phyloP scores from a whole-genome alignment of 805 yeast species.

The Maudiozyma bulderi region DNA sequence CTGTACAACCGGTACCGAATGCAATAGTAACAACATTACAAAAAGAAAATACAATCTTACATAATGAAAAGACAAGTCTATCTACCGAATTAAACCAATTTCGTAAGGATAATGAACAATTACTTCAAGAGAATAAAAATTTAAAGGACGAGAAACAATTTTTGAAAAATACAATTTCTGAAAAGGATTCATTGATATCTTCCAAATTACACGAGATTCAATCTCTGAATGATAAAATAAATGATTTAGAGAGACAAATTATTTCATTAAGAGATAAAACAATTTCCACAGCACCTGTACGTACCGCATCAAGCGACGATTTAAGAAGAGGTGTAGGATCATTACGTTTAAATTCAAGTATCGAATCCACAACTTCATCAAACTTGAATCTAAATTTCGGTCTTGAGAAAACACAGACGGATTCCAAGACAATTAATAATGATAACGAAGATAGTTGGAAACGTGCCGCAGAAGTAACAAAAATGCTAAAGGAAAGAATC shows the following conservation, averaged over 20 bases:
- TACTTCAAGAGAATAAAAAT: constrained; percentile 10
- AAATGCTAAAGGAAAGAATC: constrained; percentile 74
- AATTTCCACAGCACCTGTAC: background rate
- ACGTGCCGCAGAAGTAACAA: constrained; percentile 83
- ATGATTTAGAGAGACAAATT: constrained; percentile 13
- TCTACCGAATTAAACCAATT: background rate
- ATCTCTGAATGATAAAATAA: constrained; percentile 15
- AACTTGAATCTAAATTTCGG: background rate
- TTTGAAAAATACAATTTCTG: constrained; percentile 2
- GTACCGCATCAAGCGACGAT: constrained; percentile 19
- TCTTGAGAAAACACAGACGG: background rate
- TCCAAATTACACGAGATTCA: constrained; percentile 16
- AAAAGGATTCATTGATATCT: constrained; percentile 15
- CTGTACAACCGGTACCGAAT: background rate
- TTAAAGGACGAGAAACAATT: background rate
- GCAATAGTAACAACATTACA: background rate
- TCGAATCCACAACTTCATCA: constrained; percentile 18
- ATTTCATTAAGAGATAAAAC: constrained; percentile 1
- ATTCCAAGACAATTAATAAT: background rate
- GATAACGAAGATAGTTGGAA: constrained; percentile 67
- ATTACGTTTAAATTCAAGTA: constrained; percentile 13
- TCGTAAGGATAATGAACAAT: constrained; percentile 1
- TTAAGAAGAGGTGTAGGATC: constrained; percentile 25
- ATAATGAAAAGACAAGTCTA: background rate
- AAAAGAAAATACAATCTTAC: background rate